Evolutionary conservation across 2,329 filamentous ascomycete genomes (phyloP).

Genomic region (Blastomyces emzantsi): DNA sequence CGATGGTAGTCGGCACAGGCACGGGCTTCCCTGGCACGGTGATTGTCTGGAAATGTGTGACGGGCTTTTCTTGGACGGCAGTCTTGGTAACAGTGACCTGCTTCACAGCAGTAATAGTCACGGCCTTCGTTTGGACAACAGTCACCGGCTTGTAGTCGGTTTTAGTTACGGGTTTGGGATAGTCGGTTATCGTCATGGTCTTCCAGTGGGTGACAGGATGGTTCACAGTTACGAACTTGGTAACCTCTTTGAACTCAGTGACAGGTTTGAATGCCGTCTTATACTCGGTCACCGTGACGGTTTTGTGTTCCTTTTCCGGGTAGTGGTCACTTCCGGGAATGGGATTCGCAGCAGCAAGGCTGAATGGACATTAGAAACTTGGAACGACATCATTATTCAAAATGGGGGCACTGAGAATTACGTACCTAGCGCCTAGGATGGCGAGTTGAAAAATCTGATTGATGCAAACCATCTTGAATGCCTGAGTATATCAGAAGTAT

Average conservation of each 20-base stretch:
- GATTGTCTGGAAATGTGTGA: conserved; percentile 2
- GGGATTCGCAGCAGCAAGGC: conserved; percentile 9
- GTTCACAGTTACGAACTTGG: conserved; percentile 1
- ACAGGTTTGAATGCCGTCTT: conserved; percentile 2
- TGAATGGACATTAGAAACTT: background rate
- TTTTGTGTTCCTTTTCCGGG: background rate
- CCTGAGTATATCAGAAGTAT: background rate
- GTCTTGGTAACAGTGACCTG: conserved; percentile 5
- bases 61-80: conserved; percentile 5
- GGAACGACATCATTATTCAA: background rate
- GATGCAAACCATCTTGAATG: conserved; percentile 12
- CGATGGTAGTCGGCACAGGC: conserved; percentile 2
- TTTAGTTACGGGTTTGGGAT: conserved; percentile 6
- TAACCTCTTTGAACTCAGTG: conserved; percentile 5
- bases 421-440: conserved; percentile 9
- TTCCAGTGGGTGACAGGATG: conserved; percentile 1
- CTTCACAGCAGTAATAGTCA: conserved; percentile 9
- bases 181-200: conserved; percentile 10
- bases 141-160: conserved; percentile 10
- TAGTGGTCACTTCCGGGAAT: conserved; percentile 9
- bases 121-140: conserved; percentile 6
- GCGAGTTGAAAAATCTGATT: conserved; percentile 9
- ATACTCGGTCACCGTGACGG: conserved; percentile 4
- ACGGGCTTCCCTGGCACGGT: conserved; percentile 3
- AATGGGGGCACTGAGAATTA: background rate